Base-by-base conservation (phyloP, 2,329 filamentous ascomycete genomes). In the Diatrype stigma region DNA sequence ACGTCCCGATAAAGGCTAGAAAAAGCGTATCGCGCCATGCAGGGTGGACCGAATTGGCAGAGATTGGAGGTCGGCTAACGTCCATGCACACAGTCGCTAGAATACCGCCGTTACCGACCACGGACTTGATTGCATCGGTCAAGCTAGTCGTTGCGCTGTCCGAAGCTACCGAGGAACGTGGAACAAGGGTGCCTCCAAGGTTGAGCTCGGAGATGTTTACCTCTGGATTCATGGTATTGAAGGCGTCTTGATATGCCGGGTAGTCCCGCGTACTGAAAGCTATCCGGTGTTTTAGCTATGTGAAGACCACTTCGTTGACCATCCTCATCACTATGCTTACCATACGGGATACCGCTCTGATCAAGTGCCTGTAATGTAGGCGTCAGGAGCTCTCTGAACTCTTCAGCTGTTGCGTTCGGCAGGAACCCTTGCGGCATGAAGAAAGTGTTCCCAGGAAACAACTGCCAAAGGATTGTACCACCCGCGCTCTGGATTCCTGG, bases 11-110 rank as follows among this genome's bases (percentile, higher is more conserved):
- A 47, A 70, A 57, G 2, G 48, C 55, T 45, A 65, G 60, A 46
- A 70, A 59, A 12, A 63, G 48, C 14, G 65, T 51, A 23, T 58
- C 57, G 28, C 68, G 65, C 68, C 69, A 70, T 3, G 54, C 55
- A 0, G 68, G 69, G 26, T 62, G 54, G 6, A 65, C 68, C 2
- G 68, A 60, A 54, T 69, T 70, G 12, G 53, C 30, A 11, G 42
- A 47, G 34, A 48, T 50, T 26, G 62, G 45, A 54, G 55, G 14
- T 45, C 49, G 46, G 49, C 55, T 52, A 54, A 68, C 63, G 48
- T 60, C 56, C 32, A 65, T 62, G 28, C 60, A 60, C 40, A 61
- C 59, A 26, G 63, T 63, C 12, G 63, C 61, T 11, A 61, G 51
- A 1, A 64, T 50, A 3, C 63, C 62, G 21, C 62, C 63, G 30